Percentiles rank a stretch among this genome's conserved stretches.
Evolutionary conservation across 345 rosid genomes (phyloP).

Genomic region (Crucihimalaya himalaica): DNA sequence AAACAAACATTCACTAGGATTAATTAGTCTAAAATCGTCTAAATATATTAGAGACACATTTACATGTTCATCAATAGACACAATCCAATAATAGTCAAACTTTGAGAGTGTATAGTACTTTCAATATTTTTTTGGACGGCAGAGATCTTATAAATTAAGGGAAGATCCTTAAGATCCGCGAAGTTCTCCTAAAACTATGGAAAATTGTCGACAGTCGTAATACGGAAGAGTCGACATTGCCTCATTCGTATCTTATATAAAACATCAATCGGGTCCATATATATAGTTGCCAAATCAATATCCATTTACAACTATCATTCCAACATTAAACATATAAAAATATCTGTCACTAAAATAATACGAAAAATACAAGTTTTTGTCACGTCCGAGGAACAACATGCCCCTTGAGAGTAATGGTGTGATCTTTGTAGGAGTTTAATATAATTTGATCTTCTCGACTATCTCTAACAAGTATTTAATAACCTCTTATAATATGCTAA

Average conservation of each 20-base stretch:
- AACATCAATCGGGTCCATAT: neutral
- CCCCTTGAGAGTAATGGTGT: slow-evolving; percentile 37
- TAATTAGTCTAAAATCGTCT: neutral
- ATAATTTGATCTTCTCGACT: slow-evolving; percentile 10
- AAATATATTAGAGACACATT: slow-evolving; percentile 4
- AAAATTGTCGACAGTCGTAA: slow-evolving; percentile 25
- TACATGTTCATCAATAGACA: slow-evolving; percentile 6
- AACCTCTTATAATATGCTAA: slow-evolving; percentile 10
- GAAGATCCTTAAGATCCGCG: slow-evolving; percentile 30
- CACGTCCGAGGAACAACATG: slow-evolving; percentile 45
- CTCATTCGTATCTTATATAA: neutral
- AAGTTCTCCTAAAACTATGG: slow-evolving; percentile 36
- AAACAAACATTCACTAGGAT: neutral
- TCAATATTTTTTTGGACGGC: slow-evolving; percentile 32
- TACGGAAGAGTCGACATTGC: slow-evolving; percentile 17
- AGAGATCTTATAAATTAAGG: neutral
- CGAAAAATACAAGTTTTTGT: slow-evolving; percentile 34
- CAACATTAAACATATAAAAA: slow-evolving; percentile 6
- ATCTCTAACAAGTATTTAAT: neutral
- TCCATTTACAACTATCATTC: slow-evolving; percentile 13
- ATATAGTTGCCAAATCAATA: neutral
- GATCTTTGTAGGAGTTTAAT: slow-evolving; percentile 1
- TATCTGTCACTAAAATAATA: slow-evolving; percentile 11
- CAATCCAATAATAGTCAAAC: slow-evolving; percentile 29
- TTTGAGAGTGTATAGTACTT: slow-evolving; percentile 19